A percentile compares a stretch with the other conserved stretches of the same genome.
Conservation (phyloP, 2,329 filamentous ascomycete genomes). For the Zalaria obscura region DNA sequence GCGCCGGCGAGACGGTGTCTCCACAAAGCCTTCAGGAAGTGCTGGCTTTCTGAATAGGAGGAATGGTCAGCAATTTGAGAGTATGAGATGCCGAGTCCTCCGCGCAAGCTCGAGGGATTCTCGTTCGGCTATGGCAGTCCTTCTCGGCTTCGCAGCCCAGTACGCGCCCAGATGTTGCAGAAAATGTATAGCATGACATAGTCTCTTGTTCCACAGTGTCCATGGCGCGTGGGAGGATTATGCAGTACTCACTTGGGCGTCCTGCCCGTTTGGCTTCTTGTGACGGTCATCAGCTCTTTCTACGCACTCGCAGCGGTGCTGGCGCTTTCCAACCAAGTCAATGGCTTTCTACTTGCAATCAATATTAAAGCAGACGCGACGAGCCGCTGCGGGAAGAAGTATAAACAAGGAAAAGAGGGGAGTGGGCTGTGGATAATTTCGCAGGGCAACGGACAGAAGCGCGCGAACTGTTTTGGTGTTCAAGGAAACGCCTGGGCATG, state of each 20-base stretch:
- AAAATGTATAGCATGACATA: neutral
- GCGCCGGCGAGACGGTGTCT: conserved; percentile 30
- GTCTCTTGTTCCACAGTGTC: neutral
- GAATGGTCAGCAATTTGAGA: neutral
- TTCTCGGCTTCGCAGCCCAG: neutral
- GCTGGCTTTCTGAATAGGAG: conserved; percentile 19
- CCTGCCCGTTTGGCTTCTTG: conserved; percentile 33
- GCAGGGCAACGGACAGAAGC: neutral
- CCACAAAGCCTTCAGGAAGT: conserved; percentile 30
- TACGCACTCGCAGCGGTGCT: neutral
- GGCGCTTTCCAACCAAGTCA: neutral
- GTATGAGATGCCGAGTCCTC: neutral
- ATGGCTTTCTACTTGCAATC: neutral
- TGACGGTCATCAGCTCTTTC: conserved; percentile 15
- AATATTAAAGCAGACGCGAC: neutral
- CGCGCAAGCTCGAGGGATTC: conserved; percentile 1
- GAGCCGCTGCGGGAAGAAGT: neutral
- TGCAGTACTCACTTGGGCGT: conserved; percentile 27
- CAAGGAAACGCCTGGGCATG: too few species aligned
- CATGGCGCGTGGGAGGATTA: neutral
- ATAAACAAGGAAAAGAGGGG: neutral
- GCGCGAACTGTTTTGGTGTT: too few species aligned
- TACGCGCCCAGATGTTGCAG: neutral
- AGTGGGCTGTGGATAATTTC: neutral
- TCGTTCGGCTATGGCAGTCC: neutral